phyloP scores from a whole-genome alignment of 2,329 filamentous ascomycete genomes.

The Aaosphaeria arxii region DNA sequence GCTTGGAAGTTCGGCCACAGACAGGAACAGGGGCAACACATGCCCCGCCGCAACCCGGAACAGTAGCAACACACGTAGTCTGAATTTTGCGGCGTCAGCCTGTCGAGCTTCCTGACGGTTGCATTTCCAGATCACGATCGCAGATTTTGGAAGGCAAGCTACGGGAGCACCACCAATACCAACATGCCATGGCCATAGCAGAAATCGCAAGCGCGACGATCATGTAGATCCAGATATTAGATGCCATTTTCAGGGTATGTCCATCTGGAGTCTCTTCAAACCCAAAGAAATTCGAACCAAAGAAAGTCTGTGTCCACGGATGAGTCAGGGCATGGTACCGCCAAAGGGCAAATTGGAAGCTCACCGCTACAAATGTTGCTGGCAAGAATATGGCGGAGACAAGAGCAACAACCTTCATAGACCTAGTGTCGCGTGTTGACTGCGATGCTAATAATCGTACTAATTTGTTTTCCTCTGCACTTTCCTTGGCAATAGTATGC shows the following conservation, averaged over 20 bases:
- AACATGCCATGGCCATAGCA: not conserved
- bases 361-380: conserved; percentile 11
- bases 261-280: not conserved
- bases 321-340: not conserved
- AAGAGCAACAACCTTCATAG: conserved; percentile 10
- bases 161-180: not conserved
- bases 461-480: conserved; percentile 9
- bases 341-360: not conserved
- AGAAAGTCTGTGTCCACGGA: not conserved
- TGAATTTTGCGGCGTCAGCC: not conserved
- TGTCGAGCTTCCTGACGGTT: not conserved
- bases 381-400: conserved; percentile 11
- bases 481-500: conserved; percentile 8
- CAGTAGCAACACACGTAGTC: not conserved
- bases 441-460: conserved; percentile 7
- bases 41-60: not conserved
- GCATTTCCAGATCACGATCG: not conserved
- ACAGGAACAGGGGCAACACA: not conserved
- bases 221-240: not conserved
- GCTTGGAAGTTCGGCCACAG: too few species aligned
- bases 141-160: not conserved
- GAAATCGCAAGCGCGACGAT: not conserved
- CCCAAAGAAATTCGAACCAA: not conserved
- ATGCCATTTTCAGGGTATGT: not conserved
- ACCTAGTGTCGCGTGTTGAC: conserved; percentile 6